Base-by-base conservation (phyloP, 768 basidiomycete genomes). In the Lactarius pseudohatsudake region DNA sequence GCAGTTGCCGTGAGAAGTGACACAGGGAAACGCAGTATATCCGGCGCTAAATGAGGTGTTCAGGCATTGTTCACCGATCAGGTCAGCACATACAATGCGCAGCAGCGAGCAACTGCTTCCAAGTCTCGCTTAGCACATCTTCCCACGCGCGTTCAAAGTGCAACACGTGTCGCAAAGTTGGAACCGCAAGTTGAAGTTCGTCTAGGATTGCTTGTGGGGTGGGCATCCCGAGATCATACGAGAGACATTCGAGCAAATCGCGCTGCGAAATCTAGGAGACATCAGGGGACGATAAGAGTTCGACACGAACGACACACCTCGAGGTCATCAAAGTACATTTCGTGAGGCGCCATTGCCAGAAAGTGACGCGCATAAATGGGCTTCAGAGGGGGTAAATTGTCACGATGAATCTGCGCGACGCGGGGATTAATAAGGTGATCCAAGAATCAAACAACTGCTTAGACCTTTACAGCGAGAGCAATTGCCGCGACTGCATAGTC, bases 401-500 rank as follows among this genome's bases (percentile, higher is more conserved):
- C 70, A 18, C 70, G 64, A 43, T 71, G 68, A 45, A 61, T 22
- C 70, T 71, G n/a, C 3, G 30, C 1, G 43, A 43, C 43, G n/a
- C 2, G 9, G 9, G 1, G 3, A 8, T 55, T 26, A 9, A 58
- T 41, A 1, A 30, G 3, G 26, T 40, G 57, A 53, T 32, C 28
- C 6, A 9, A 22, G 34, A 22, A 41, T 40, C 15, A 22, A 28
- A 57, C 50, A 22, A 36, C 22, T 40, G 59, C 18, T 18, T 55
- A 40, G 38, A 71, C 70, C 68, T 71, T 71, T 32, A 71, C 70
- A 40, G 63, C 66, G 45, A 71, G 55, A 18, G 68, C 56, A 26
- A 71, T 45, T 4, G 70, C 64, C 20, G 70, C 68, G 34, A 71
- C 59, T 8, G 70, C 70, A 34, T 66, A 66, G 16, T 71, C 70